These are phyloP conservation scores for Madurella fahalii DNA, from an alignment of 2,329 filamentous ascomycete species.

Conservation along the genomic window DNA sequence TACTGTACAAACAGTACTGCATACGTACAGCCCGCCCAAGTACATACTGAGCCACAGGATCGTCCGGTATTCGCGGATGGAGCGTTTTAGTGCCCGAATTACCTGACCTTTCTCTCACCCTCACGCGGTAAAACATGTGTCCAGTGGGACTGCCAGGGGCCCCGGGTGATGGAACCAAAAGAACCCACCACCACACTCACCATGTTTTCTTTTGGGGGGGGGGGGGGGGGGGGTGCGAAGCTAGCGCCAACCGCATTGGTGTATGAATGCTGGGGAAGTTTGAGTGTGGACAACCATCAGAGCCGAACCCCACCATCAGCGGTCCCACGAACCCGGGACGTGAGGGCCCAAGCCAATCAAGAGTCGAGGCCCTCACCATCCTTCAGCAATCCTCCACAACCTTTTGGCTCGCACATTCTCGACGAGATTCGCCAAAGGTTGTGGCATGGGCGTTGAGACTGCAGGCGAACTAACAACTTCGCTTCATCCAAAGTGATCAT, in stretches of 20 bases:
- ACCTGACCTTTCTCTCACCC: background rate
- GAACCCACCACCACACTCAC: background rate
- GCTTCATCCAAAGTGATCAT: slow-evolving; percentile 13
- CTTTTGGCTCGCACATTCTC: background rate
- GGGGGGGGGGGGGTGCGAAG: background rate
- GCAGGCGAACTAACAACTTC: background rate
- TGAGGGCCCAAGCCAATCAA: slow-evolving; percentile 3
- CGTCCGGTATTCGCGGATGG: background rate
- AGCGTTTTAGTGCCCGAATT: slow-evolving; percentile 3
- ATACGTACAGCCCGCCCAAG: background rate
- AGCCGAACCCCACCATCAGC: slow-evolving; percentile 8
- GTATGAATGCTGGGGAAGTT: background rate
- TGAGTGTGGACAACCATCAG: background rate
- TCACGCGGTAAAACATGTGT: no score
- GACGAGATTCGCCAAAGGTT: background rate
- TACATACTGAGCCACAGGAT: background rate
- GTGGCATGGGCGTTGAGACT: background rate
- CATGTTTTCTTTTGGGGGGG: no score
- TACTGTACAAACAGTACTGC: background rate
- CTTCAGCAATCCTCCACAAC: background rate
- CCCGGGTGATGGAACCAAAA: background rate
- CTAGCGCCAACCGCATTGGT: background rate
- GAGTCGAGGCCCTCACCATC: background rate
- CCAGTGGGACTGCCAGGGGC: no score
- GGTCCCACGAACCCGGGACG: slow-evolving; percentile 13